phyloP scores from a whole-genome alignment of 306 rosid genomes.

The Senna tora region DNA sequence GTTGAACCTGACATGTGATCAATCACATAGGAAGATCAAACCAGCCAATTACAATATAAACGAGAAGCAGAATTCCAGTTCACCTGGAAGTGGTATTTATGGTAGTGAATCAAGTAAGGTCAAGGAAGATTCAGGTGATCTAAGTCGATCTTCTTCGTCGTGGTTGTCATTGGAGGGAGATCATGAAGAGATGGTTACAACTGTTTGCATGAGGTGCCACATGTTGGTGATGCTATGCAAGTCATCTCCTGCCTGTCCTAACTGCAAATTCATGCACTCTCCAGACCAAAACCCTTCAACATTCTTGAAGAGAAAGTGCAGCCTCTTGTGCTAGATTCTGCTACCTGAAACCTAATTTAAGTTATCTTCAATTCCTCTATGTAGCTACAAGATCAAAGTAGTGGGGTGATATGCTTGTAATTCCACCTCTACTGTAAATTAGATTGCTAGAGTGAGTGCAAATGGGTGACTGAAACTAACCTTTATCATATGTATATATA shows the following conservation, averaged over 20 bases:
- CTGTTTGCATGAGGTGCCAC: slow-evolving; percentile 85
- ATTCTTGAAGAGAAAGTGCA: slow-evolving; percentile 57
- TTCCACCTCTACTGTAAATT: slow-evolving; percentile 23
- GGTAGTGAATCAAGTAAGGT: slow-evolving; percentile 37
- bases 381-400: slow-evolving; percentile 21
- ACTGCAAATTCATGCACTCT: slow-evolving; percentile 90
- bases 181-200: slow-evolving; percentile 78
- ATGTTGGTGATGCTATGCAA: slow-evolving; percentile 89
- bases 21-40: slow-evolving; percentile 48
- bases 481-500: slow-evolving; percentile 26
- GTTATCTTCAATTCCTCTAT: slow-evolving; percentile 20
- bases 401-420: slow-evolving; percentile 20
- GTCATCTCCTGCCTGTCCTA: slow-evolving; percentile 89
- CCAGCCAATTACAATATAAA: background rate
- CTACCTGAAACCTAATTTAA: slow-evolving; percentile 23
- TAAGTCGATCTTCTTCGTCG: slow-evolving; percentile 48
- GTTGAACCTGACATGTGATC: slow-evolving; percentile 72
- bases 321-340: slow-evolving; percentile 53
- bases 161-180: slow-evolving; percentile 54
- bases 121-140: slow-evolving; percentile 36
- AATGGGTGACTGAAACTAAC: slow-evolving; percentile 37
- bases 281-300: slow-evolving; percentile 61
- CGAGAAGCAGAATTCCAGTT: slow-evolving; percentile 37
- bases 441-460: slow-evolving; percentile 16
- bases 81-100: slow-evolving; percentile 22